A percentile compares a stretch with the other conserved stretches of the same genome.
phyloP scores from a whole-genome alignment of 805 yeast species.

The Lachancea waltii region DNA sequence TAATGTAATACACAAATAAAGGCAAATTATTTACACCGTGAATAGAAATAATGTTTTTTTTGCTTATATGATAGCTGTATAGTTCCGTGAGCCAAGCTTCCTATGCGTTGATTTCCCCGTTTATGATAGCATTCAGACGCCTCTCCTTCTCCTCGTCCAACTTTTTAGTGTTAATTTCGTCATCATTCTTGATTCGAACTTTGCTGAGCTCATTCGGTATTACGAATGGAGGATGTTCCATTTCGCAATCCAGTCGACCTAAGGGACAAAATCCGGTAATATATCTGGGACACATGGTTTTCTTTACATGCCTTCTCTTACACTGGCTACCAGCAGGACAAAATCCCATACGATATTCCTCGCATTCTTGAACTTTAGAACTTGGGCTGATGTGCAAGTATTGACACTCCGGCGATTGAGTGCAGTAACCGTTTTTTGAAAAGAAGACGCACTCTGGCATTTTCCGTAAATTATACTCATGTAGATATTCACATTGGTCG shows the following conservation, averaged over 20 bases:
- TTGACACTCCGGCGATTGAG: slow-evolving; percentile 90
- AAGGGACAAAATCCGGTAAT: slow-evolving; percentile 90
- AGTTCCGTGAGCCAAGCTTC: neutral
- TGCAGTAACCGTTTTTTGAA: slow-evolving; percentile 74
- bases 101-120: slow-evolving; percentile 23
- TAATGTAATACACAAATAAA: too few relatives aligned
- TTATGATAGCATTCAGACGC: slow-evolving; percentile 32
- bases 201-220: slow-evolving; percentile 36
- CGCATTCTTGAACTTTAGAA: slow-evolving; percentile 82
- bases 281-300: slow-evolving; percentile 69
- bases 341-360: slow-evolving; percentile 77
- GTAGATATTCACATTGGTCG: slow-evolving; percentile 91
- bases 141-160: slow-evolving; percentile 32
- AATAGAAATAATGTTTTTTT: too few relatives aligned
- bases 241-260: slow-evolving; percentile 69
- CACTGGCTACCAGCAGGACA: slow-evolving; percentile 91
- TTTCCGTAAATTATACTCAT: slow-evolving; percentile 86
- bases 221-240: slow-evolving; percentile 74
- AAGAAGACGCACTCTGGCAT: slow-evolving; percentile 96
- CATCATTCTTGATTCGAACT: slow-evolving; percentile 27
- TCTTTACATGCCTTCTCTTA: slow-evolving; percentile 70
- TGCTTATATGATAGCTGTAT: too few relatives aligned
- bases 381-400: slow-evolving; percentile 88
- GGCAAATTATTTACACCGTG: too few relatives aligned
- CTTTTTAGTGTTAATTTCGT: slow-evolving; percentile 31